Evolutionary conservation across 164 flowering plant genomes (phyloP).

Genomic region (Magnolia sinica): DNA sequence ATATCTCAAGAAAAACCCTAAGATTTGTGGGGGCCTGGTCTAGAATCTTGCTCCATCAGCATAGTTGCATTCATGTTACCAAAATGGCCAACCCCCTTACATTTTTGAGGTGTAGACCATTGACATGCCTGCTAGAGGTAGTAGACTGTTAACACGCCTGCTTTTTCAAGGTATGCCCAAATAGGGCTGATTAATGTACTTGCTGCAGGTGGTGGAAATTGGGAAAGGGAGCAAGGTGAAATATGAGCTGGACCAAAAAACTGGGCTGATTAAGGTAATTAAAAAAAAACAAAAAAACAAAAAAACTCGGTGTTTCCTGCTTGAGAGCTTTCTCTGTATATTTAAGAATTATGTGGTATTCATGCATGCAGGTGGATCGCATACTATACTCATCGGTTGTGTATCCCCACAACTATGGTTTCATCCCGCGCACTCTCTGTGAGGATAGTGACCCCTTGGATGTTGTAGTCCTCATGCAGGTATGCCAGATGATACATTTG

Average conservation of each 20-base stretch:
- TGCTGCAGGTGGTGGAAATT: slow-evolving; percentile 80
- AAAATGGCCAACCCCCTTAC: too few relatives aligned
- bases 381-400: slow-evolving; percentile 87
- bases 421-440: slow-evolving; percentile 87
- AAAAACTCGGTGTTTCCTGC: neutral
- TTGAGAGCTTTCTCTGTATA: neutral
- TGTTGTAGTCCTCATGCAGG: slow-evolving; percentile 91
- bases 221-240: slow-evolving; percentile 92
- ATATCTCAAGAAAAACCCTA: too few relatives aligned
- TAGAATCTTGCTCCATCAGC: too few relatives aligned
- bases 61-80: too few relatives aligned
- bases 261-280: slow-evolving; percentile 85
- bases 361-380: slow-evolving; percentile 71
- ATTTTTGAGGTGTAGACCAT: too few relatives aligned
- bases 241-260: slow-evolving; percentile 90
- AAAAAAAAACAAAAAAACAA: neutral
- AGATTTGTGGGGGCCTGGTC: too few relatives aligned
- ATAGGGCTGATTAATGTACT: neutral
- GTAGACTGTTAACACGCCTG: too few relatives aligned
- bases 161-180: neutral
- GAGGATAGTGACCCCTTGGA: slow-evolving; percentile 90
- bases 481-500: slow-evolving; percentile 19
- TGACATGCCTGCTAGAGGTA: too few relatives aligned
- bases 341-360: neutral
- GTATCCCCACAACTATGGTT: slow-evolving; percentile 95